Percentiles rank a stretch among this genome's conserved stretches.
Evolutionary conservation across 2,329 filamentous ascomycete species (phyloP).

Genomic region (Aureobasidium sp.): DNA sequence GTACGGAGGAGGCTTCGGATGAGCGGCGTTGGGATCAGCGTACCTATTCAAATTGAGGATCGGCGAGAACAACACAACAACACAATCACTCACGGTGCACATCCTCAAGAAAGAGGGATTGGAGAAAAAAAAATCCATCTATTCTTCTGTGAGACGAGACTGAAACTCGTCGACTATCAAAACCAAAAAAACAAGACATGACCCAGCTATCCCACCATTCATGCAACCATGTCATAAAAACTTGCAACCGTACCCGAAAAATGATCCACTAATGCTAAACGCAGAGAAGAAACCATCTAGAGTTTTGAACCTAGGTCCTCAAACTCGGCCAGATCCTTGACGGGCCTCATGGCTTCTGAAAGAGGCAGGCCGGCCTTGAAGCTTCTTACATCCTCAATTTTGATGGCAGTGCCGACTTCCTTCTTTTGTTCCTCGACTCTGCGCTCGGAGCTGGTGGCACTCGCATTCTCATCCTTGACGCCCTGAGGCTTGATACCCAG

Average conservation of each 20-base stretch:
- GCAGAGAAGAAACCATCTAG: slow-evolving; percentile 10
- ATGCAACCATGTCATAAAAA: slow-evolving; percentile 10
- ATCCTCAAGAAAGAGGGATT: not conserved
- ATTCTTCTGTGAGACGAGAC: not conserved
- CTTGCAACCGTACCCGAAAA: not conserved
- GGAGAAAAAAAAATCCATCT: not conserved
- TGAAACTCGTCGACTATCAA: not conserved
- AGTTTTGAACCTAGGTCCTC: slow-evolving; percentile 80
- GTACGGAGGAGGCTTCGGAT: too few relatives aligned
- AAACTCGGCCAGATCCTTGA: slow-evolving; percentile 71
- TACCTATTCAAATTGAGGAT: not conserved
- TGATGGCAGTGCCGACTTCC: slow-evolving; percentile 23
- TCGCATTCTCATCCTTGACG: slow-evolving; percentile 16
- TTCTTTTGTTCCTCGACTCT: slow-evolving; percentile 28
- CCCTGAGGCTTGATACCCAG: too few relatives aligned
- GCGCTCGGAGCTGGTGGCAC: slow-evolving; percentile 17
- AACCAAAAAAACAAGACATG: not conserved
- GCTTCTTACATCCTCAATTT: slow-evolving; percentile 68
- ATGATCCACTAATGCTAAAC: not conserved
- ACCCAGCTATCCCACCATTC: not conserved
- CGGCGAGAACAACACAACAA: not conserved
- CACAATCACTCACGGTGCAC: not conserved
- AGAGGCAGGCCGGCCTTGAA: slow-evolving; percentile 71
- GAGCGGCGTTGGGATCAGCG: too few relatives aligned
- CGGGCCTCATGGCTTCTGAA: slow-evolving; percentile 62